A percentile compares a stretch with the other conserved stretches of the same genome.
phyloP scores from a whole-genome alignment of 441 rosid species.

The Bocquillonia castaneifolia region DNA sequence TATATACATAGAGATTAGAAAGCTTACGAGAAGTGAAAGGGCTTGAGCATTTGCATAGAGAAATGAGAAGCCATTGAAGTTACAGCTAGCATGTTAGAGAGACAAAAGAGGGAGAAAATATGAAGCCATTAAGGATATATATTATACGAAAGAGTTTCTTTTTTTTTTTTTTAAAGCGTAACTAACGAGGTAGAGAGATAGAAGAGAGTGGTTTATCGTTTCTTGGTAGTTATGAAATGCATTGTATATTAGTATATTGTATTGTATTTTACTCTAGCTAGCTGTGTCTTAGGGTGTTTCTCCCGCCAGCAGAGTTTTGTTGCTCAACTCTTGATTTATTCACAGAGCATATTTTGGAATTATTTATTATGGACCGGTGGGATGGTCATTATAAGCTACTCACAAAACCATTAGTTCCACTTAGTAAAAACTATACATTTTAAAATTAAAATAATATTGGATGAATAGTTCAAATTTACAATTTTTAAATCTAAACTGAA shows the following conservation, averaged over 20 bases:
- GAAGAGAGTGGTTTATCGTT: not conserved
- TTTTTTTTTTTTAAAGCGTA: conserved; percentile 21
- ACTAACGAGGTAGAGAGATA: conserved; percentile 32
- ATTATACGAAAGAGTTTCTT: not conserved
- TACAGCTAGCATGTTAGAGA: not conserved
- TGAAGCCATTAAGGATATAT: conserved; percentile 1
- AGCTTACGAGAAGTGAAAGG: conserved; percentile 35
- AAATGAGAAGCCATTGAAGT: conserved; percentile 45
- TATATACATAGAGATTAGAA: not conserved
- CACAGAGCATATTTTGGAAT: no score
- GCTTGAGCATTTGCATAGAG: conserved; percentile 30
- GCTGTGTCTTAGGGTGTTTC: conserved; percentile 28
- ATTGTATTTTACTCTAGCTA: not conserved
- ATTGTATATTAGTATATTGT: not conserved
- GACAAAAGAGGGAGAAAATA: not conserved
- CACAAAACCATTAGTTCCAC: no score
- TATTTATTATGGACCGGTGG: no score
- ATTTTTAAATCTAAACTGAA: no score
- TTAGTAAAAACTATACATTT: no score
- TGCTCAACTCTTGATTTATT: no score
- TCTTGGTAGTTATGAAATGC: not conserved
- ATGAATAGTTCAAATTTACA: no score
- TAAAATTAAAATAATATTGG: no score
- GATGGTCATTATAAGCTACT: no score
- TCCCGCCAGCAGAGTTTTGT: conserved; percentile 33